Evolutionary conservation across 768 basidiomycete species (phyloP).

Genomic region (Amyloporia xantha): DNA sequence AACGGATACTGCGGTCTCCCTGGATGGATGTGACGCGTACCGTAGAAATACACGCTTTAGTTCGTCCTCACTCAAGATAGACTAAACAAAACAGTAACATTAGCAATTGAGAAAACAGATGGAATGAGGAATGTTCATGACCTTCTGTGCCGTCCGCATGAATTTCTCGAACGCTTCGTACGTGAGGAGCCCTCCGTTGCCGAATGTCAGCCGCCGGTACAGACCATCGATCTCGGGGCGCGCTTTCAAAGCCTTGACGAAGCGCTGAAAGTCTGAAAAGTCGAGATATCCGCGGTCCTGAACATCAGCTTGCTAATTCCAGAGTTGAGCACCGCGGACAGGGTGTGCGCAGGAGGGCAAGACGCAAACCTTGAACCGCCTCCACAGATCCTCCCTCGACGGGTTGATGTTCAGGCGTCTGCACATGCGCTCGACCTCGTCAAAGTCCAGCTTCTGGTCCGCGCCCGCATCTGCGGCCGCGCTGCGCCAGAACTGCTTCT

Average conservation of each 20-base stretch:
- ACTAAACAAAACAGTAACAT: too few species aligned
- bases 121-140: too few species aligned
- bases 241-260: slow-evolving; percentile 78
- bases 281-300: slow-evolving; percentile 54
- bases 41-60: slow-evolving; percentile 33
- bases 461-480: slow-evolving; percentile 44
- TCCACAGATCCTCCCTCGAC: slow-evolving; percentile 43
- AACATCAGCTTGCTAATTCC: slow-evolving; percentile 54
- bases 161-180: slow-evolving; percentile 41
- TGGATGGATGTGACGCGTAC: slow-evolving; percentile 21
- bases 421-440: slow-evolving; percentile 68
- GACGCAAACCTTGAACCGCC: slow-evolving; percentile 49
- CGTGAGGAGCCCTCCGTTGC: slow-evolving; percentile 28
- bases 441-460: slow-evolving; percentile 60
- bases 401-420: slow-evolving; percentile 61
- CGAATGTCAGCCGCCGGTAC: slow-evolving; percentile 37
- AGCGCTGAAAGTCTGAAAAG: slow-evolving; percentile 72
- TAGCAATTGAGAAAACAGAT: too few species aligned
- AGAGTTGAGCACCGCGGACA: neutral
- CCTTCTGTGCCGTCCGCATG: slow-evolving; percentile 47
- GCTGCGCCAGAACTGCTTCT: slow-evolving; percentile 76
- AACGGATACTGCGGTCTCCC: neutral
- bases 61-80: slow-evolving; percentile 22
- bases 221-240: slow-evolving; percentile 75
- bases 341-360: neutral